Conservation (phyloP, 202 grass and related monocot genomes). For the Saccharum hybrid region DNA sequence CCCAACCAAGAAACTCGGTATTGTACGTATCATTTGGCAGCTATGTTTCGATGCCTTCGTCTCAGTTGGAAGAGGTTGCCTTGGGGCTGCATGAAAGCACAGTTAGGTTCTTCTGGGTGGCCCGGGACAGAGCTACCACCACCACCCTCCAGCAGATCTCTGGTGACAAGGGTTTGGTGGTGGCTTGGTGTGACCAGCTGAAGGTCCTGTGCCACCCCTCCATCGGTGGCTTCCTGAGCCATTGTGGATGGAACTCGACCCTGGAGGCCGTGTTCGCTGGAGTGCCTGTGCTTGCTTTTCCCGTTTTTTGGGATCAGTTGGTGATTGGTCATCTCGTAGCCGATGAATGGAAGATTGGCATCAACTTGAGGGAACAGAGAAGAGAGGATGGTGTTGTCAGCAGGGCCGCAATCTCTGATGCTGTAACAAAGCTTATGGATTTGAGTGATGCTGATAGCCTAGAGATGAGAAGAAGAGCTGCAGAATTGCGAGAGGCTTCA, state of each 20-base stretch:
- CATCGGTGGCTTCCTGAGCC: slow-evolving; percentile 64
- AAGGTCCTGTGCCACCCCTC: slow-evolving; percentile 61
- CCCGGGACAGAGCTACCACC: slow-evolving; percentile 40
- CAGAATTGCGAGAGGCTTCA: slow-evolving; percentile 22
- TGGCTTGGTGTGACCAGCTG: slow-evolving; percentile 76
- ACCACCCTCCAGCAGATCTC: slow-evolving; percentile 1
- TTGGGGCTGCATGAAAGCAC: slow-evolving; percentile 47
- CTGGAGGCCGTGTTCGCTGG: slow-evolving; percentile 57
- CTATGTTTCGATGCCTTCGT: slow-evolving; percentile 40
- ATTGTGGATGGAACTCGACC: slow-evolving; percentile 72
- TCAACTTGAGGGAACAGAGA: slow-evolving; percentile 51
- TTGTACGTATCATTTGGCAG: slow-evolving; percentile 80
- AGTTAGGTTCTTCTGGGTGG: slow-evolving; percentile 59
- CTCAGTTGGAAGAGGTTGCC: slow-evolving; percentile 63
- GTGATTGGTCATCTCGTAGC: slow-evolving; percentile 49
- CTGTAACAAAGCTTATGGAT: slow-evolving; percentile 60
- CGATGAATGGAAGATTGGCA: slow-evolving; percentile 59
- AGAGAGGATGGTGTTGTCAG: slow-evolving; percentile 36
- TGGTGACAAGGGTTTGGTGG: slow-evolving; percentile 52
- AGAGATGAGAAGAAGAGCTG: slow-evolving; percentile 58
- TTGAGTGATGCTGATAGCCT: slow-evolving; percentile 15
- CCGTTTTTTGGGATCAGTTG: slow-evolving; percentile 66
- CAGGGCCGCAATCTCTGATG: slow-evolving; percentile 39
- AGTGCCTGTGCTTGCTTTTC: slow-evolving; percentile 62
- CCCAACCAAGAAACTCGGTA: slow-evolving; percentile 56